Percentiles rank a stretch among this genome's conserved stretches.
These are phyloP conservation scores for Candida alai DNA, from an alignment of 805 yeast genomes.

Conservation along the genomic window DNA sequence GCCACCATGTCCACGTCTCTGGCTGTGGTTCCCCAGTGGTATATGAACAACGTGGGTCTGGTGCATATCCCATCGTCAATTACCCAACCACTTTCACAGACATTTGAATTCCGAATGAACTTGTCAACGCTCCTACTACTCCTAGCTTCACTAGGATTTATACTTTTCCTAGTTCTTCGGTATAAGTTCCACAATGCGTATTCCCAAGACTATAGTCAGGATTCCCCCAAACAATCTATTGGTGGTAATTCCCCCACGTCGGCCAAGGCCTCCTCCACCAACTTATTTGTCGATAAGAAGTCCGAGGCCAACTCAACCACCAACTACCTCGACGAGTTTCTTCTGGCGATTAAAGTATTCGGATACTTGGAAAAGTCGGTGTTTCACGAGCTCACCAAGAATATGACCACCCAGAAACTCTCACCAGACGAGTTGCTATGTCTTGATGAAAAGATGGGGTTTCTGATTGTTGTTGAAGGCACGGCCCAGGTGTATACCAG, in stretches of 20 bases:
- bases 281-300: constrained; percentile 24
- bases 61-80: constrained; percentile 14
- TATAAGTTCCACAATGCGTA: constrained; percentile 63
- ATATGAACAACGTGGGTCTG: too few species aligned
- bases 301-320: constrained; percentile 37
- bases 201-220: constrained; percentile 41
- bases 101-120: constrained; percentile 49
- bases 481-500: constrained; percentile 72
- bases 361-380: constrained; percentile 90
- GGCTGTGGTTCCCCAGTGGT: too few species aligned
- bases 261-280: constrained; percentile 3
- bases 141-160: constrained; percentile 14
- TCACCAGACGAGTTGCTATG: constrained; percentile 72
- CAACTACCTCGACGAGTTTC: constrained; percentile 81
- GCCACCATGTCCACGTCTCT: too few species aligned
- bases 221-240: too few species aligned
- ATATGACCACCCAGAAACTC: constrained; percentile 84
- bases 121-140: constrained; percentile 40
- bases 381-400: constrained; percentile 87
- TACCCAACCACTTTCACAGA: constrained; percentile 26
- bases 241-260: too few species aligned
- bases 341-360: constrained; percentile 87
- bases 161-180: constrained; percentile 49
- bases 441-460: constrained; percentile 74
- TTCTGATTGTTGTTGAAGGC: constrained; percentile 92